Evolutionary conservation across 2,329 filamentous ascomycete species (phyloP), one percentile per base, ranked within the genome.

Genomic region (Rutstroemia sydowiana): DNA sequence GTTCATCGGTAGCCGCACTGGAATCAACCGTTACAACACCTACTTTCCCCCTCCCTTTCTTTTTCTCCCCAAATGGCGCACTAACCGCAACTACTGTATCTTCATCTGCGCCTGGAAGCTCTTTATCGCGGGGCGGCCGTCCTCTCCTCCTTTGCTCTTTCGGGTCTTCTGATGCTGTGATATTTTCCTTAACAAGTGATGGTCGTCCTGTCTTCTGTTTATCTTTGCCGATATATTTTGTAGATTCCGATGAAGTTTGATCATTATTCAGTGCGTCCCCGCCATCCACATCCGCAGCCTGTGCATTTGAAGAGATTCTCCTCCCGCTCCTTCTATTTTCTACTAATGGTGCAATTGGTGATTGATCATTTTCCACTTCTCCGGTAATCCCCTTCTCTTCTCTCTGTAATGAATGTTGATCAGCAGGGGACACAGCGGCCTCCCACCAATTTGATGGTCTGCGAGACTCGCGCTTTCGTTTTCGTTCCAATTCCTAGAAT

Each of bases 371-470:
- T 18, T 3, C 37, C n/a, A 13, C 5, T 11, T 20, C 37, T 40
- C 18, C 37, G 18, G 11, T 18, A 5, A 14, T 10, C 10, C 20
- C 36, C 5, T 4, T 20, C 37, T 11, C 37, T 9, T 20, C 37
- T 21, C 28, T 26, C n/a, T n/a, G n/a, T n/a, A n/a, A n/a, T n/a
- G n/a, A n/a, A n/a, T n/a, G n/a, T n/a, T n/a, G n/a, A n/a, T n/a
- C n/a, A n/a, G n/a, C n/a, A n/a, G n/a, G n/a, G n/a, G n/a, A n/a
- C n/a, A n/a, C 41, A 7, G 21, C 28, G 9, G 54, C 60, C 37
- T 55, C 59, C 63, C 62, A 65, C 59, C 58, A 64, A 6, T 61
- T 56, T 41, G 59, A 60, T 9, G 63, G 62, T 14, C 55, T 55
- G 8, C 54, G 58, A n/a, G 62, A 59, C 42, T 61, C 57, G 34